phyloP scores from a whole-genome alignment of 2,329 filamentous ascomycete species.

The Diaporthe vaccinii region DNA sequence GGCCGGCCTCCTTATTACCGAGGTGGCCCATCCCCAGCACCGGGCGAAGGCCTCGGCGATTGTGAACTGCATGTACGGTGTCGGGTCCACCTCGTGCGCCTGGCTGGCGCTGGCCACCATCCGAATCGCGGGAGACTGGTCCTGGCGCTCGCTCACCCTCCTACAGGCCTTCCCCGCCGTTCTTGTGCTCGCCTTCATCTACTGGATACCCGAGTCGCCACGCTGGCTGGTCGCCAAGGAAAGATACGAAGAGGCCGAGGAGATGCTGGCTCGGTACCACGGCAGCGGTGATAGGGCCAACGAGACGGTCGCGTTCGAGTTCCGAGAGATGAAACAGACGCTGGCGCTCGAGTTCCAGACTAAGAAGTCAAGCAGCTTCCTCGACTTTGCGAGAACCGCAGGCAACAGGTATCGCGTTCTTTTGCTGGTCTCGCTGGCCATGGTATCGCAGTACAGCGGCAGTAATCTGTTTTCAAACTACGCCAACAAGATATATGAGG shows the following conservation, averaged over 20 bases:
- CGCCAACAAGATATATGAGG: slow-evolving; percentile 72
- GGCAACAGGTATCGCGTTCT: slow-evolving; percentile 75
- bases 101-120: slow-evolving; percentile 29
- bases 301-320: slow-evolving; percentile 75
- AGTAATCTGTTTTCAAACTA: slow-evolving; percentile 78
- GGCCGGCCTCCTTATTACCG: slow-evolving; percentile 70
- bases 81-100: slow-evolving; percentile 21
- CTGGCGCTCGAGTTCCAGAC: slow-evolving; percentile 69
- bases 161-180: slow-evolving; percentile 49
- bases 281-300: slow-evolving; percentile 70
- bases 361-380: slow-evolving; percentile 64
- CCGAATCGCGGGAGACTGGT: slow-evolving; percentile 5
- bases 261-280: slow-evolving; percentile 72
- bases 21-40: slow-evolving; percentile 78
- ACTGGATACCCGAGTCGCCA: slow-evolving; percentile 75
- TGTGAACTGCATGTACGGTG: slow-evolving; percentile 72
- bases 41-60: slow-evolving; percentile 74
- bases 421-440: slow-evolving; percentile 72
- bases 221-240: slow-evolving; percentile 77
- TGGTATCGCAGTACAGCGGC: slow-evolving; percentile 78
- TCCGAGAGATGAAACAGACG: slow-evolving; percentile 75
- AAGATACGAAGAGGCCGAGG: slow-evolving; percentile 68
- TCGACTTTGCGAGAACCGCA: slow-evolving; percentile 72
- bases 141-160: slow-evolving; percentile 38
- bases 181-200: slow-evolving; percentile 74